phyloP scores from a whole-genome alignment of 116 monocot genomes.

The Iris pallida region DNA sequence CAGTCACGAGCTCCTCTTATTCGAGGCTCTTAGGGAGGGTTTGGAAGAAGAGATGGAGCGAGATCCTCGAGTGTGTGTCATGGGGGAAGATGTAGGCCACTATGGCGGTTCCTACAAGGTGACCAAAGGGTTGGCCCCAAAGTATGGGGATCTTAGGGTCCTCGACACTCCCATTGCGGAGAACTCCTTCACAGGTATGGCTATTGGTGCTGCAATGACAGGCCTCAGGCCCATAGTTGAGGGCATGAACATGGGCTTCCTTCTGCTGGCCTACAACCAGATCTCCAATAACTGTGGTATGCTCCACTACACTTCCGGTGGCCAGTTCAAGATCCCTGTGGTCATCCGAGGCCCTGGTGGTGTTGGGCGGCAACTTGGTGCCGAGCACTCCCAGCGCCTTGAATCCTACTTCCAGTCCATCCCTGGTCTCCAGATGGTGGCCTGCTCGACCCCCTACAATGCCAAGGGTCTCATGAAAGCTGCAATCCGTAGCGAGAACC shows the following conservation, averaged over 20 bases:
- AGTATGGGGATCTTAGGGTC: constrained; percentile 82
- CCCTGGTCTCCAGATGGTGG: constrained; percentile 90
- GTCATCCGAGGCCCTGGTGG: constrained; percentile 93
- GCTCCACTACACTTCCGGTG: constrained; percentile 96
- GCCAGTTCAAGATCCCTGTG: constrained; percentile 84
- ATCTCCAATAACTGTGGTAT: constrained; percentile 98
- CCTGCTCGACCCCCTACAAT: constrained; percentile 94
- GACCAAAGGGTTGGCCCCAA: constrained; percentile 66
- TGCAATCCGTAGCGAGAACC: constrained; percentile 87
- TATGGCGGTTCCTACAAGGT: constrained; percentile 98
- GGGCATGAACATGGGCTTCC: constrained; percentile 98
- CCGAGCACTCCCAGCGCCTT: constrained; percentile 89
- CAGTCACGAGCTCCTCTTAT: constrained; percentile 77
- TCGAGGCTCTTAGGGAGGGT: constrained; percentile 84
- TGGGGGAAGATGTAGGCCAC: constrained; percentile 95
- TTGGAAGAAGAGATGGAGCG: constrained; percentile 90
- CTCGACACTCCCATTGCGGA: constrained; percentile 97
- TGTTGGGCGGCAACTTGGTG: constrained; percentile 88
- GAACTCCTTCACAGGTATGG: constrained; percentile 95
- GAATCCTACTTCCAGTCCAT: constrained; percentile 98
- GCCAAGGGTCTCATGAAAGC: constrained; percentile 99
- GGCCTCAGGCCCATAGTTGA: constrained; percentile 80
- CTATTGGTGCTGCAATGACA: constrained; percentile 75
- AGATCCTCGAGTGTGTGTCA: constrained; percentile 76
- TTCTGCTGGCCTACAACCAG: constrained; percentile 85